These are phyloP conservation scores for Aspergillus novofumigatus DNA, from an alignment of 2,329 filamentous ascomycete genomes.

Conservation along the genomic window DNA sequence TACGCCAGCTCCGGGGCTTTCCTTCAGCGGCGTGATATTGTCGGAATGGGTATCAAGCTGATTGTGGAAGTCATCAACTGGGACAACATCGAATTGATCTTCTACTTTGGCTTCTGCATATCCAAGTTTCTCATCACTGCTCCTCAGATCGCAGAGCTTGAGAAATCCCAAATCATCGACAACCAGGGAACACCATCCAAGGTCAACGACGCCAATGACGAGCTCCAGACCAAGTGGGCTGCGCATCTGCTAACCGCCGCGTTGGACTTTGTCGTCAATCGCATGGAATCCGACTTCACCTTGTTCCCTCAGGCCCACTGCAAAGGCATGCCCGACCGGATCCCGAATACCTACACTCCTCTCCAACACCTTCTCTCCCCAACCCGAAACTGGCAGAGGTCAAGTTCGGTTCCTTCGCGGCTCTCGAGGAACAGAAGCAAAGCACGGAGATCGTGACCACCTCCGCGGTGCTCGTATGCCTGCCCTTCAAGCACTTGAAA, in stretches of 20 bases:
- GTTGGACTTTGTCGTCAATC: conserved; percentile 20
- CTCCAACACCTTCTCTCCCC: conserved; percentile 6
- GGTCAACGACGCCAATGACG: conserved; percentile 1
- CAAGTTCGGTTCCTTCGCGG: conserved; percentile 18
- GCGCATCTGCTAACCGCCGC: conserved; percentile 11
- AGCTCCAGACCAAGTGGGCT: conserved; percentile 12
- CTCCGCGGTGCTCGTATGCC: conserved; percentile 25
- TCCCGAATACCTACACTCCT: conserved; percentile 17
- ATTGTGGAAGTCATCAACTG: conserved; percentile 21
- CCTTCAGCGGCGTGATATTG: conserved; percentile 19
- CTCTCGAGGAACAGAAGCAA: conserved; percentile 11
- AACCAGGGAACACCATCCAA: background rate
- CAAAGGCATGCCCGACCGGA: conserved; percentile 20
- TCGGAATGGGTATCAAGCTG: conserved; percentile 23
- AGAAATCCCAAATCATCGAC: background rate
- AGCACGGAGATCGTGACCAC: conserved; percentile 13
- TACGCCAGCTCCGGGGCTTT: conserved; percentile 31
- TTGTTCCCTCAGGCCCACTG: conserved; percentile 24
- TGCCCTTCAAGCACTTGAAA: conserved; percentile 24
- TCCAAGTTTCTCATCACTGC: conserved; percentile 19
- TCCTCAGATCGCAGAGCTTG: background rate
- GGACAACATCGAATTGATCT: conserved; percentile 25
- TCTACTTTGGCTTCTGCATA: conserved; percentile 24
- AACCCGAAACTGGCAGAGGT: conserved; percentile 18
- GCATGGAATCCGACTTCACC: conserved; percentile 18